A percentile compares a stretch with the other conserved stretches of the same genome.
Conservation (phyloP, 306 rosid genomes). For the Dryas alaskensis region DNA sequence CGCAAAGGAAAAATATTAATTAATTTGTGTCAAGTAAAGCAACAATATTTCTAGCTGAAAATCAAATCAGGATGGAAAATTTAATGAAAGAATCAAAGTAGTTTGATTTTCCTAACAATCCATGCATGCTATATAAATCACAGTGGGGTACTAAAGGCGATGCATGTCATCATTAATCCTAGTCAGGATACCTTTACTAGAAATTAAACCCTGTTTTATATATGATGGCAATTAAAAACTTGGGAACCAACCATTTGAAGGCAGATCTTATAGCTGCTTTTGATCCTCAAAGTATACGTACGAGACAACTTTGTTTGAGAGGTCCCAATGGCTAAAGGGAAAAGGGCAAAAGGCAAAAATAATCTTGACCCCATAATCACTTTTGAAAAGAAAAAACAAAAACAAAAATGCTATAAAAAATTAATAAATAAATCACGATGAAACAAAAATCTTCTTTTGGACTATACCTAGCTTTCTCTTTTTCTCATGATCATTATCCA, state of each 20-base stretch:
- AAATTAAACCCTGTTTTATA: constrained; percentile 26
- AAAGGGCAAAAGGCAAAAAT: constrained; percentile 39
- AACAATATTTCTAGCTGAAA: not conserved
- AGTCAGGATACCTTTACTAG: not conserved
- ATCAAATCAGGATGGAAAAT: not conserved
- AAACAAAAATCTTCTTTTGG: constrained; percentile 60
- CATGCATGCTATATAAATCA: constrained; percentile 20
- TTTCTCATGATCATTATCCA: constrained; percentile 40
- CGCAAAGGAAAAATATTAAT: not conserved
- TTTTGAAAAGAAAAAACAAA: constrained; percentile 42
- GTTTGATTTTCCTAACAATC: not conserved
- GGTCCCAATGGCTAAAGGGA: constrained; percentile 60
- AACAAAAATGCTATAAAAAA: constrained; percentile 7
- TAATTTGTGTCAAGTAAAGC: not conserved
- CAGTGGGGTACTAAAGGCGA: constrained; percentile 27
- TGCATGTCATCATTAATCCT: constrained; percentile 22
- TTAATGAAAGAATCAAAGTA: not conserved
- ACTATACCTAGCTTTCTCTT: constrained; percentile 37
- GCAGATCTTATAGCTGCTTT: constrained; percentile 50
- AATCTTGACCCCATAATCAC: constrained; percentile 73
- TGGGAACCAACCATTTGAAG: constrained; percentile 42
- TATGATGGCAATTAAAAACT: constrained; percentile 32
- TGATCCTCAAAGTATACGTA: constrained; percentile 63
- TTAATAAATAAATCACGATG: constrained; percentile 35
- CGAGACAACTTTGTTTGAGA: constrained; percentile 72